Evolutionary conservation across 805 yeast species (phyloP).

Genomic region (Schwanniomyces vanrijiae): DNA sequence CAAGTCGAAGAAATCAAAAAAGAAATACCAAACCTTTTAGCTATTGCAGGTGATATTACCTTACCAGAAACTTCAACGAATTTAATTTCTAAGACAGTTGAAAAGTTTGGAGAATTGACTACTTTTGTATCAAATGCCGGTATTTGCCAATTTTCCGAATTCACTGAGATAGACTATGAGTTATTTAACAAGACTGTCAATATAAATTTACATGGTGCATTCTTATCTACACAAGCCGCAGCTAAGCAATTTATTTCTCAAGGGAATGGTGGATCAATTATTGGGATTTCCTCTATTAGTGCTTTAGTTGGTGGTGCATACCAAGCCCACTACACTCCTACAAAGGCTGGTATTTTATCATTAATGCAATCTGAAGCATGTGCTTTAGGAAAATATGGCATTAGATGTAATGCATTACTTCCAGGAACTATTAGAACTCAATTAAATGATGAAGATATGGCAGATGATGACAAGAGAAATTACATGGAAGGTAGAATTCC

Average conservation of each 20-base stretch:
- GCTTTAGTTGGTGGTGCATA: slow-evolving; percentile 47
- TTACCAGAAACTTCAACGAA: slow-evolving; percentile 34
- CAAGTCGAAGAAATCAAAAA: slow-evolving; percentile 18
- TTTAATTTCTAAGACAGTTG: slow-evolving; percentile 31
- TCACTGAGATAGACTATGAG: slow-evolving; percentile 41
- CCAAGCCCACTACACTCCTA: slow-evolving; percentile 49
- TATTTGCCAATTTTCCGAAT: slow-evolving; percentile 41
- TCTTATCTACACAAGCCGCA: slow-evolving; percentile 47
- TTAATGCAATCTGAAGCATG: slow-evolving; percentile 45
- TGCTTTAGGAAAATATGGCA: slow-evolving; percentile 43
- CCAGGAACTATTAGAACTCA: slow-evolving; percentile 47
- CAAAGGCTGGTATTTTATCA: slow-evolving; percentile 47
- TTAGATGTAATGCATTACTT: slow-evolving; percentile 44
- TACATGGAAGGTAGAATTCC: slow-evolving; percentile 44
- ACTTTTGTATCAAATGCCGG: slow-evolving; percentile 49
- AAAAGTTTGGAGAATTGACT: slow-evolving; percentile 38
- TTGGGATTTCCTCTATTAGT: slow-evolving; percentile 42
- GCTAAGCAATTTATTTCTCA: slow-evolving; percentile 45
- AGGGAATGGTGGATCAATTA: slow-evolving; percentile 49
- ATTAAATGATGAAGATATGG: slow-evolving; percentile 43
- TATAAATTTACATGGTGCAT: slow-evolving; percentile 45
- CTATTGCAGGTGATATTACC: slow-evolving; percentile 47
- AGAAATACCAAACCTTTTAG: slow-evolving; percentile 26
- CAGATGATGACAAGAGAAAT: slow-evolving; percentile 29
- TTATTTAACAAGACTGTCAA: slow-evolving; percentile 32